Percentiles rank a stretch among this genome's conserved stretches.
These are phyloP conservation scores for Vigna mungo DNA, from an alignment of 306 rosid species.

Conservation along the genomic window DNA sequence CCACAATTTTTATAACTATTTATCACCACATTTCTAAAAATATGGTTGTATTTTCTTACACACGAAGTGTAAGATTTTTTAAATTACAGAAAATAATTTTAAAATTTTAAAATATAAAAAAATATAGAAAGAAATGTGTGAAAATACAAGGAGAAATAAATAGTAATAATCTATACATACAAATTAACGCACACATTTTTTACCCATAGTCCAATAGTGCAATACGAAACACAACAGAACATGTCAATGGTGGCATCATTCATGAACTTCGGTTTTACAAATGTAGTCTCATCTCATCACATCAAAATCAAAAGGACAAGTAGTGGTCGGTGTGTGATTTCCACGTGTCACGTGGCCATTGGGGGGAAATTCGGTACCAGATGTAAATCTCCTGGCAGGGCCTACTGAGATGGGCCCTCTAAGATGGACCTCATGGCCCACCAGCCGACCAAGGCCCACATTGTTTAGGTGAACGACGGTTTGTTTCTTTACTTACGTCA, in stretches of 20 bases:
- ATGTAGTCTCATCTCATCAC: conserved; percentile 26
- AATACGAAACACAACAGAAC: background rate
- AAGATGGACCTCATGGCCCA: conserved; percentile 21
- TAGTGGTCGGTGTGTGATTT: conserved; percentile 31
- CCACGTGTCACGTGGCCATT: conserved; percentile 33
- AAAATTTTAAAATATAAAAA: too few relatives aligned
- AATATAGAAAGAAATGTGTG: too few relatives aligned
- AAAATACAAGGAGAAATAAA: too few relatives aligned
- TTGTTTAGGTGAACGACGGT: conserved; percentile 1
- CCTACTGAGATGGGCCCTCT: conserved; percentile 28
- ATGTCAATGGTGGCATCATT: conserved; percentile 36
- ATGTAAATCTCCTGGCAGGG: background rate
- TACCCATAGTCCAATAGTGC: too few relatives aligned
- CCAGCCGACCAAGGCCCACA: conserved; percentile 39
- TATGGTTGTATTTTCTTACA: too few relatives aligned
- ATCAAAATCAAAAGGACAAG: conserved; percentile 34
- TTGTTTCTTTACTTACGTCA: conserved; percentile 25
- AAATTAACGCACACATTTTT: background rate
- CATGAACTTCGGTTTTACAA: background rate
- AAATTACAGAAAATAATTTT: too few relatives aligned
- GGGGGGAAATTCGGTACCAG: background rate
- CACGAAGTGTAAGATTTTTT: too few relatives aligned
- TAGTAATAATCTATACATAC: too few relatives aligned
- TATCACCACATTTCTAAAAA: background rate
- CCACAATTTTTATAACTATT: background rate